Conservation (phyloP, 2,329 filamentous ascomycete genomes). For the Didymella pinodella region DNA sequence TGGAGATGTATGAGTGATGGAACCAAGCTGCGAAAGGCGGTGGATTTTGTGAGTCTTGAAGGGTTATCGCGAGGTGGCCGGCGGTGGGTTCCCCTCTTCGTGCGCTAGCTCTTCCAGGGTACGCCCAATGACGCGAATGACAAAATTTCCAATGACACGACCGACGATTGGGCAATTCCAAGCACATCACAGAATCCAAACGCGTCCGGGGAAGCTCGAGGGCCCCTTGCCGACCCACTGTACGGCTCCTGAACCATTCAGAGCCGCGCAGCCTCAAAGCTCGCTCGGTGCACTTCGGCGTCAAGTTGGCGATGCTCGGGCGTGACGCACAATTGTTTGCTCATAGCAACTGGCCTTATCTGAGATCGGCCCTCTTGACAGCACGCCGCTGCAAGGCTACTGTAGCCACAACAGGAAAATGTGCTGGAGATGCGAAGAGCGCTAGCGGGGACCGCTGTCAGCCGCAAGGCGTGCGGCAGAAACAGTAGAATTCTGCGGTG, state of each 20-base stretch:
- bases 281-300: constrained; percentile 19
- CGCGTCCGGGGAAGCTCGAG: constrained; percentile 19
- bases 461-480: constrained; percentile 15
- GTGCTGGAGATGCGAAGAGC: constrained; percentile 5
- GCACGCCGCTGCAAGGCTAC: constrained; percentile 10
- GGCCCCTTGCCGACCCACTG: constrained; percentile 20
- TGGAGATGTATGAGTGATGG: constrained; percentile 23
- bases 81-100: constrained; percentile 15
- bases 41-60: constrained; percentile 29
- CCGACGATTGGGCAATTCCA: constrained; percentile 27
- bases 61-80: constrained; percentile 25
- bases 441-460: constrained; percentile 10
- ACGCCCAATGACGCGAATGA: constrained; percentile 27
- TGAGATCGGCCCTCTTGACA: constrained; percentile 11
- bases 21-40: constrained; percentile 12
- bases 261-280: constrained; percentile 10
- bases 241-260: constrained; percentile 17
- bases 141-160: constrained; percentile 23
- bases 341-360: constrained; percentile 17
- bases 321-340: constrained; percentile 20
- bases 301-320: constrained; percentile 8
- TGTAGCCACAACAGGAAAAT: constrained; percentile 12
- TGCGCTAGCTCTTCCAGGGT: constrained; percentile 5
- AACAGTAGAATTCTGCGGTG: constrained; percentile 22
- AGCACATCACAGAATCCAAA: constrained; percentile 16